Base-by-base conservation (phyloP, 805 yeast species). In the Saturnispora zaruensis region DNA sequence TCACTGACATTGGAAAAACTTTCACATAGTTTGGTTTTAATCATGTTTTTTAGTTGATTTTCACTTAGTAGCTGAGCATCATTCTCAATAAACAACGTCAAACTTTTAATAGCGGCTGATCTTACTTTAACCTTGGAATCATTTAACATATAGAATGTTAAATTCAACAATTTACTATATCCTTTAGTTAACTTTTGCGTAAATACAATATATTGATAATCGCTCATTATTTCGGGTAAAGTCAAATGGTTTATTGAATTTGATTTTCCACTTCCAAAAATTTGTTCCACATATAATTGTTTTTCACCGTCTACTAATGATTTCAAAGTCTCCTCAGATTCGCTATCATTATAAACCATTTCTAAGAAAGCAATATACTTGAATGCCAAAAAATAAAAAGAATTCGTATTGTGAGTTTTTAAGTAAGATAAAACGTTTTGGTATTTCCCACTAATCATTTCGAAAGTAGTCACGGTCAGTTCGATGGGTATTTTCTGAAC, bases 1-100 rank as follows among this genome's bases (percentile, higher is more conserved):
- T 84, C 89, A 51, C 88, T 73, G 0, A 87, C 91, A 37, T 82
- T 74, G 0, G 95, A 79, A 2, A 88, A 84, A 0, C 74, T 59
- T 53, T 84, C 91, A 5, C 60, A 64, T 36, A 88, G 65, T 43
- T 79, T 67, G 8, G 63, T 67, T 1, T 78, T 67, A 2, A 88
- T 68, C 0, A 84, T 71, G 2, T 65, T 65, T 54, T 74, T 80
- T 6, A 87, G 74, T 8, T 66, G 66, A 1, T 79, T 73, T 2
- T 75, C 66, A 1, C 70, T 60, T 41, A 86, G 62, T 21, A 87
- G 66, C 0, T 66, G 51, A 0, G 80, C 73, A 45, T 84, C 84
- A 26, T 70, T 70, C 6, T 71, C 70, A 3, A 84, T 71, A 16
- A 88, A 58, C 11, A 70, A 59, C 0, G 89, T 72, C 16, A 88